phyloP scores from a whole-genome alignment of 192 early-diverging fungal species.

The Coemansia sp. region DNA sequence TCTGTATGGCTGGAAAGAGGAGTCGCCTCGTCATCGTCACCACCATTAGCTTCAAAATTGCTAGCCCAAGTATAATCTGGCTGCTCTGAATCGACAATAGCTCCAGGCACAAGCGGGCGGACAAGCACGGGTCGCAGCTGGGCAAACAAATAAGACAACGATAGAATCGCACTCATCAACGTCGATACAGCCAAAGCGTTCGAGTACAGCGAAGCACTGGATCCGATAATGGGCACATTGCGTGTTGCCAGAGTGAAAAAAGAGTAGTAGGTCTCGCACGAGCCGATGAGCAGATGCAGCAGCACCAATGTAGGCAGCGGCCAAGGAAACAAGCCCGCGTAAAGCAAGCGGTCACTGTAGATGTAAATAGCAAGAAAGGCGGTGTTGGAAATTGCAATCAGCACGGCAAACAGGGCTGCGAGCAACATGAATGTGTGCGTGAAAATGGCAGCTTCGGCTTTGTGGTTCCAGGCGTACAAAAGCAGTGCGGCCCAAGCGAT shows the following conservation, averaged over 20 bases:
- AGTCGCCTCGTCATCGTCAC: background rate
- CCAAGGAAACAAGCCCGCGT: conserved; percentile 34
- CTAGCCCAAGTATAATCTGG: background rate
- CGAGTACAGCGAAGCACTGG: conserved; percentile 17
- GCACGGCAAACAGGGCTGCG: background rate
- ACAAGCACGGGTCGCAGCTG: conserved; percentile 32
- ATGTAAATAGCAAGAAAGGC: background rate
- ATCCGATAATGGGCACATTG: conserved; percentile 20
- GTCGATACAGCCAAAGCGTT: conserved; percentile 19
- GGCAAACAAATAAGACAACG: conserved; percentile 9
- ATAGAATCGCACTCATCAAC: background rate
- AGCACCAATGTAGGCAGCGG: conserved; percentile 11
- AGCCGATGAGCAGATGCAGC: conserved; percentile 5
- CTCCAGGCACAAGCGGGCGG: background rate
- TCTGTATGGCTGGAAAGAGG: conserved; percentile 29
- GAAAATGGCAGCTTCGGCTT: background rate
- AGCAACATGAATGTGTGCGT: background rate
- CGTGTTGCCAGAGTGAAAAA: conserved; percentile 26
- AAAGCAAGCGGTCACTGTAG: conserved; percentile 12
- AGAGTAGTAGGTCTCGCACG: conserved; percentile 27
- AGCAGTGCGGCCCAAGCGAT: conserved; percentile 8
- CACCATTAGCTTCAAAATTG: background rate
- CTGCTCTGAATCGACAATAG: background rate
- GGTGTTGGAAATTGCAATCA: background rate
- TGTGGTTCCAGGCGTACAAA: background rate